Evolutionary conservation across 1,139 yeast genomes (phyloP), one percentile per base, ranked within the genome.

Genomic region (Kluyveromyces sp.): DNA sequence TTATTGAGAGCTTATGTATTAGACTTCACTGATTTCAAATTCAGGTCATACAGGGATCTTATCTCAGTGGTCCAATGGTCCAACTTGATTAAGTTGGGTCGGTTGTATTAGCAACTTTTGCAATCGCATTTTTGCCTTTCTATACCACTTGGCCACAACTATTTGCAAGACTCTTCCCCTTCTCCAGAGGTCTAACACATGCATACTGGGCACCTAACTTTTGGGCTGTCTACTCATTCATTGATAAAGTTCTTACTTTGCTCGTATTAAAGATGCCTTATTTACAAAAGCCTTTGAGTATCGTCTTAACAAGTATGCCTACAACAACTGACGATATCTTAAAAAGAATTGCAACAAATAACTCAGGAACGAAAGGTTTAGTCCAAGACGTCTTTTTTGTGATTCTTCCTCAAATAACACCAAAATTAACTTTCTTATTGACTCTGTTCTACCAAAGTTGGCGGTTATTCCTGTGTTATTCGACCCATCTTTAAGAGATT

Each of bases 141-240:
- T 67, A 75, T 8, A 79, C 74, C 4, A 84, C 82, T 39, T 60
- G 85, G 45, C 84, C 86, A 1, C 79, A 87, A 52, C 67, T 92
- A 21, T 44, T 87, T 8, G 63, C 71, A 4, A 72, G 98, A 43
- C 67, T 94, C 37, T 92, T 92, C 66, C 98, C 98, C 4, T 92
- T 92, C 61, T 84, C 95, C 44, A 75, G 98, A 60, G 98, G 98
- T 1, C 73, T 94, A 37, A 92, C 97, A 4, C 98, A 94, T 65
- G 97, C 97, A 0, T 94, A 94, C 67, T 92, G 98, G 98, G 98
- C 98, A 0, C 98, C 98, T 3, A 92, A 92, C 58, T 71, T 89
- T 45, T 92, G 99, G 99, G 96, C 98, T 0, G 58, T 92, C 8
- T 92, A 92, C 65, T 86, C 97, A 0, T 84, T 87, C 55, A 53